Evolutionary conservation across 257 asterid species (phyloP).

Genomic region (Linaria vulgaris): DNA sequence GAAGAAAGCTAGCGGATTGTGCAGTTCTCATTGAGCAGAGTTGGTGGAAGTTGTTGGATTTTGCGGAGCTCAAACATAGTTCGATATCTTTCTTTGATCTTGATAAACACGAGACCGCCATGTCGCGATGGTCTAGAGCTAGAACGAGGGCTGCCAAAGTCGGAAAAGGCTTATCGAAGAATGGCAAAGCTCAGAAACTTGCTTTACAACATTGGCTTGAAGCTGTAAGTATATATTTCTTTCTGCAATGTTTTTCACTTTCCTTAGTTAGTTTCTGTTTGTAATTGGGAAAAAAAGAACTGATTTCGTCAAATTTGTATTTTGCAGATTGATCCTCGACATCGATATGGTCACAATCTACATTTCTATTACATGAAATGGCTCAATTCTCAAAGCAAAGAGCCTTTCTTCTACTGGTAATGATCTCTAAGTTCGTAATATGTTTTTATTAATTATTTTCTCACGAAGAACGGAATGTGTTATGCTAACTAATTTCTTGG

Average conservation of each 20-base stretch:
- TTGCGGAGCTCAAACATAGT: constrained; percentile 68
- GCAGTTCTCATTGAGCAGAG: constrained; percentile 86
- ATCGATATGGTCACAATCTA: constrained; percentile 70
- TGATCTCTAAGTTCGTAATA: background rate
- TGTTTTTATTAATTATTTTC: background rate
- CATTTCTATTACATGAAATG: constrained; percentile 61
- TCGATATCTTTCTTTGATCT: constrained; percentile 73
- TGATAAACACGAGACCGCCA: constrained; percentile 69
- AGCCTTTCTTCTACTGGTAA: constrained; percentile 19
- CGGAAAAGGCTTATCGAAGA: constrained; percentile 60
- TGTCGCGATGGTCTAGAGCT: constrained; percentile 86
- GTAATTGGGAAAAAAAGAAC: background rate
- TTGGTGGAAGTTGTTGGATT: constrained; percentile 94
- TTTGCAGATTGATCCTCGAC: constrained; percentile 65
- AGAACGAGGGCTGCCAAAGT: constrained; percentile 73
- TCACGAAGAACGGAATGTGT: background rate
- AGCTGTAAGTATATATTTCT: constrained; percentile 53
- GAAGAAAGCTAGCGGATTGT: constrained; percentile 85
- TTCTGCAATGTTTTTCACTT: constrained; percentile 13
- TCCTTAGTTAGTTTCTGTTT: background rate
- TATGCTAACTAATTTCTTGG: background rate
- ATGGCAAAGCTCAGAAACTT: constrained; percentile 56
- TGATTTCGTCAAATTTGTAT: constrained; percentile 24
- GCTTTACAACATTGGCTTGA: constrained; percentile 73
- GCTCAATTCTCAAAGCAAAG: constrained; percentile 61